phyloP scores from a whole-genome alignment of 2,329 filamentous ascomycete genomes.

The Fusarium sp. region DNA sequence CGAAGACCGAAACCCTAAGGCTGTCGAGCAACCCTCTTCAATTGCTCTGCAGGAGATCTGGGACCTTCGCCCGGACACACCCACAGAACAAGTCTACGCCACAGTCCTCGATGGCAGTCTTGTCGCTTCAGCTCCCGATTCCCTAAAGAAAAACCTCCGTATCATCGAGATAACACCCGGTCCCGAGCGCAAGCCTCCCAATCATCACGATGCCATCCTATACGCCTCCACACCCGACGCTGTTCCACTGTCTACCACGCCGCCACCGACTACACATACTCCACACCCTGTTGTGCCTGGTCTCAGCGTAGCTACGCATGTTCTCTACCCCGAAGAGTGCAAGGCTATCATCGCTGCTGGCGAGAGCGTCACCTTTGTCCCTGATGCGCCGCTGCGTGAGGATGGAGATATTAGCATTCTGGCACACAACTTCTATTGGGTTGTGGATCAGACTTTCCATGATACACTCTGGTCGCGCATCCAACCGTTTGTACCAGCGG shows the following conservation, averaged over 20 bases:
- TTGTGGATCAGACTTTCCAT: constrained; percentile 72
- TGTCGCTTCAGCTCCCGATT: constrained; percentile 53
- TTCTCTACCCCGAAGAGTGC: constrained; percentile 72
- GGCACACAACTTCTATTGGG: constrained; percentile 81
- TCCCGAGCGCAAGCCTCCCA: constrained; percentile 72
- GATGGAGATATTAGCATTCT: constrained; percentile 73
- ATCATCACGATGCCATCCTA: constrained; percentile 73
- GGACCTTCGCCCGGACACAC: constrained; percentile 63
- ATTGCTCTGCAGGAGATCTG: constrained; percentile 71
- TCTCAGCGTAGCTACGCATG: constrained; percentile 68
- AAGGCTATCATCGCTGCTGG: constrained; percentile 73
- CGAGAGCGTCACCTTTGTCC: constrained; percentile 73
- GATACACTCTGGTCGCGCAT: constrained; percentile 73
- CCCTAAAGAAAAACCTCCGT: constrained; percentile 59
- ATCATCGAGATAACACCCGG: constrained; percentile 72
- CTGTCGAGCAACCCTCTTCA: constrained; percentile 49
- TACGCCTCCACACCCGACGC: constrained; percentile 70
- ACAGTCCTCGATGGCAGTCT: constrained; percentile 70
- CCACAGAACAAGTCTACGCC: constrained; percentile 62
- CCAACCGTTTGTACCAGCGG: constrained; percentile 65
- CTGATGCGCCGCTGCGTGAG: constrained; percentile 74
- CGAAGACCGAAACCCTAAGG: constrained; percentile 61
- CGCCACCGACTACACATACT: constrained; percentile 63
- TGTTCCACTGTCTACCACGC: constrained; percentile 60
- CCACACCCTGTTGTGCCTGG: constrained; percentile 72